These are phyloP conservation scores for Ustilago hordei DNA, from an alignment of 1,284 basidiomycete species.

Conservation along the genomic window DNA sequence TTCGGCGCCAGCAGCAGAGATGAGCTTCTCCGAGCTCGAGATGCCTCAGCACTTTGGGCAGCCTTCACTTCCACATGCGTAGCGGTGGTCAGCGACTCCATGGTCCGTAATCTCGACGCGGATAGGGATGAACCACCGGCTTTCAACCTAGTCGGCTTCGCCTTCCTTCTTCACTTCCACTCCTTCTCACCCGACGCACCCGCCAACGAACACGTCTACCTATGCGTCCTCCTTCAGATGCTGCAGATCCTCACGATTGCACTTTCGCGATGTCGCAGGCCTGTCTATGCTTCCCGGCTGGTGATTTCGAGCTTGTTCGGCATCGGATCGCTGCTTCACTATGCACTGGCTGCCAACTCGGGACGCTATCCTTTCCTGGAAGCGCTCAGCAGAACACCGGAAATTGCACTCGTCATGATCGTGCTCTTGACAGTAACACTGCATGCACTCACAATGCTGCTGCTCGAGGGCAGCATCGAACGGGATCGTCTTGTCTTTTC, in stretches of 20 bases:
- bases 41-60: slow-evolving; percentile 48
- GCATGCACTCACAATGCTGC: slow-evolving; percentile 60
- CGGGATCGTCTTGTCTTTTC: slow-evolving; percentile 51
- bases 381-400: slow-evolving; percentile 55
- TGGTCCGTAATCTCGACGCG: slow-evolving; percentile 55
- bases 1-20: slow-evolving; percentile 42
- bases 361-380: slow-evolving; percentile 60
- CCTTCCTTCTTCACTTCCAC: slow-evolving; percentile 60
- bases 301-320: slow-evolving; percentile 56
- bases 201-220: slow-evolving; percentile 60
- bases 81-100: slow-evolving; percentile 43
- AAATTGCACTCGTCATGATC: slow-evolving; percentile 50
- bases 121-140: slow-evolving; percentile 56
- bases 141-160: slow-evolving; percentile 65
- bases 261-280: slow-evolving; percentile 33
- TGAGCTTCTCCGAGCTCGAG: slow-evolving; percentile 38
- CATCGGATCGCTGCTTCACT: slow-evolving; percentile 51
- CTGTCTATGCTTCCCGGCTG: slow-evolving; percentile 48
- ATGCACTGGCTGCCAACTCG: slow-evolving; percentile 36
- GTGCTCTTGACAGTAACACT: slow-evolving; percentile 56
- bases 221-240: slow-evolving; percentile 58
- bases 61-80: slow-evolving; percentile 49
- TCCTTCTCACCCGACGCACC: slow-evolving; percentile 50
- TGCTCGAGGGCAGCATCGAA: slow-evolving; percentile 54
- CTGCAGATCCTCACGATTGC: slow-evolving; percentile 54